phyloP scores from a whole-genome alignment of 441 rosid species.

The Eutrema salsugineum region DNA sequence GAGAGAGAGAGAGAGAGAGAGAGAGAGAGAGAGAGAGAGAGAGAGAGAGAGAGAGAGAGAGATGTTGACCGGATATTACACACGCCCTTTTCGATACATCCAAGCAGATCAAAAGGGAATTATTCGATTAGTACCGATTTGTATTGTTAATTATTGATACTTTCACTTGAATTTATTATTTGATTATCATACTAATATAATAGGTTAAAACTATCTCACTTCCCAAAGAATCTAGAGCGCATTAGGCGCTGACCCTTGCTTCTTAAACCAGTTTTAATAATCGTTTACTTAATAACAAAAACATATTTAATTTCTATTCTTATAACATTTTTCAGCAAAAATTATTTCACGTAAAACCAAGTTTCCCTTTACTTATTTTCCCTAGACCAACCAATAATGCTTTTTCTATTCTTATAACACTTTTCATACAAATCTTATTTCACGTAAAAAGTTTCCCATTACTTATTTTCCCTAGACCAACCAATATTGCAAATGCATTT shows the following conservation, averaged over 20 bases:
- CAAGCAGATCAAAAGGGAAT: conserved; percentile 33
- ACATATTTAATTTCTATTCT: background rate
- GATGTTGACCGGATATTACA: conserved; percentile 51
- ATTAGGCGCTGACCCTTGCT: conserved; percentile 94
- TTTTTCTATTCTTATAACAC: too few relatives aligned
- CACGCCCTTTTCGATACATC: conserved; percentile 36
- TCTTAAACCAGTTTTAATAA: conserved; percentile 26
- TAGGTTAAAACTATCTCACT: conserved; percentile 36
- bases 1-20: conserved; percentile 40
- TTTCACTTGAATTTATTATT: background rate
- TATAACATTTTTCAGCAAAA: background rate
- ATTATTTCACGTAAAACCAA: background rate
- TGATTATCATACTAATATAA: conserved; percentile 4
- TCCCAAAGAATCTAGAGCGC: conserved; percentile 98
- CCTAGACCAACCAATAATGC: background rate
- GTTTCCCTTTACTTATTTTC: background rate
- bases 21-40: conserved; percentile 35
- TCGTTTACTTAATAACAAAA: background rate
- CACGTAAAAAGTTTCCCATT: too few relatives aligned
- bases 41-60: conserved; percentile 31
- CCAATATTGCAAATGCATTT: too few relatives aligned
- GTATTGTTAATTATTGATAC: conserved; percentile 20
- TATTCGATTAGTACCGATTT: conserved; percentile 29
- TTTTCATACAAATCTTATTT: too few relatives aligned
- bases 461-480: too few relatives aligned